Conservation (phyloP, 768 basidiomycete genomes). For the Leccinum boreale region DNA sequence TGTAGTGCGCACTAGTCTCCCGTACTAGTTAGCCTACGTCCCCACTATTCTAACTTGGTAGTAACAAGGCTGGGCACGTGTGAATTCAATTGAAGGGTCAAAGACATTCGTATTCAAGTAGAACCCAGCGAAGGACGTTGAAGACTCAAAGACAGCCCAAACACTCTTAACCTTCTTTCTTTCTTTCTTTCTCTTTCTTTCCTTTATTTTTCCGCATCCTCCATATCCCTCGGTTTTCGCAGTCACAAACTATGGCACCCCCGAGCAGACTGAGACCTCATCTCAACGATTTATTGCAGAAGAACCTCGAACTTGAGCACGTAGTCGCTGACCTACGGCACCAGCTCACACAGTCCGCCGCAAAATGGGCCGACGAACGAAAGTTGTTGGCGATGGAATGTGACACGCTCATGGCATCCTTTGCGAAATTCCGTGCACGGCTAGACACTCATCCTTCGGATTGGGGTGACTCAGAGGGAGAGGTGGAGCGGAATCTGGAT, state of each 20-base stretch:
- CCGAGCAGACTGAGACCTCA: constrained; percentile 25
- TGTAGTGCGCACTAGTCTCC: too few species aligned
- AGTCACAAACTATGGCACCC: constrained; percentile 20
- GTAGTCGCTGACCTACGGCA: constrained; percentile 26
- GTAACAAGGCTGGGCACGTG: constrained; percentile 9
- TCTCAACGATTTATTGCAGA: constrained; percentile 26
- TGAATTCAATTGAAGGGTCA: constrained; percentile 6
- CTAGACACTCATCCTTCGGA: constrained; percentile 21
- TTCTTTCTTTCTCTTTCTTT: not conserved
- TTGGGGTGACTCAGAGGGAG: constrained; percentile 22
- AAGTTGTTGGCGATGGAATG: constrained; percentile 21
- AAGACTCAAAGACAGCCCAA: not conserved
- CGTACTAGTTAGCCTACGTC: too few species aligned
- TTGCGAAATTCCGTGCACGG: constrained; percentile 28
- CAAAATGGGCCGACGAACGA: constrained; percentile 30
- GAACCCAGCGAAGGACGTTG: not conserved
- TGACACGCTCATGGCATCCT: constrained; percentile 29
- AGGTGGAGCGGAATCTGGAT: constrained; percentile 24
- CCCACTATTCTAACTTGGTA: too few species aligned
- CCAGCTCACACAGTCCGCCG: constrained; percentile 27
- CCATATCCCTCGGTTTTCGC: not conserved
- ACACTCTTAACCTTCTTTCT: not conserved
- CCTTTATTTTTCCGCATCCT: not conserved
- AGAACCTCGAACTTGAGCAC: constrained; percentile 29
- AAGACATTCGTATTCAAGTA: not conserved